Conservation (phyloP, 371 early-diverging fungal species). For the Scutellospora calospora region DNA sequence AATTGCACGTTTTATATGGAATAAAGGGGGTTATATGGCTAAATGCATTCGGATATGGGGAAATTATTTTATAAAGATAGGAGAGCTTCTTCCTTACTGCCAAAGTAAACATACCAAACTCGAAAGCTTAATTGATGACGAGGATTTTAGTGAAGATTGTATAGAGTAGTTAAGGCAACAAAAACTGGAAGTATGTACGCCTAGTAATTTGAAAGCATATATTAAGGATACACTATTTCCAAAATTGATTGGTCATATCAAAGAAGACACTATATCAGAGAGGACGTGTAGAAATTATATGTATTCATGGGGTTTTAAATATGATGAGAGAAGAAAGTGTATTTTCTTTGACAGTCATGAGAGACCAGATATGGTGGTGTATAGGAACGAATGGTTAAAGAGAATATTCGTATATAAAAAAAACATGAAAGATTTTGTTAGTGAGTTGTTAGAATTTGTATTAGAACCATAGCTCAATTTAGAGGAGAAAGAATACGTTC, state of each 20-base stretch:
- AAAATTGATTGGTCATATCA: constrained; percentile 16
- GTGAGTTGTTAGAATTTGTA: no score
- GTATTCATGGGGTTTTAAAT: constrained; percentile 22
- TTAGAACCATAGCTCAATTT: no score
- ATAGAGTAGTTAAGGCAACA: constrained; percentile 6
- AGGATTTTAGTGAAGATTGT: background rate
- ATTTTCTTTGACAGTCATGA: background rate
- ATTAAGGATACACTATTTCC: constrained; percentile 29
- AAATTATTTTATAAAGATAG: background rate
- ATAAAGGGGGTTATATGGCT: background rate
- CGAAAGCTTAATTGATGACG: constrained; percentile 12
- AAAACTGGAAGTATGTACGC: background rate
- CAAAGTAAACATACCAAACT: constrained; percentile 23
- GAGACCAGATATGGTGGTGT: background rate
- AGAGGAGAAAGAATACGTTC: no score
- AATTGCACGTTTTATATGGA: background rate
- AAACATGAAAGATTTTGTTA: background rate
- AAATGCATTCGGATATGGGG: background rate
- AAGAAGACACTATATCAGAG: constrained; percentile 20
- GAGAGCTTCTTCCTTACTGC: background rate
- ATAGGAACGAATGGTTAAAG: background rate
- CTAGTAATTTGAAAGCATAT: constrained; percentile 3
- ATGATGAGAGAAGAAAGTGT: constrained; percentile 26
- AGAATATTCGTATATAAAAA: background rate
- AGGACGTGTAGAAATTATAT: constrained; percentile 23